Conservation (phyloP, 306 rosid genomes). For the Oemleria cerasiformis region DNA sequence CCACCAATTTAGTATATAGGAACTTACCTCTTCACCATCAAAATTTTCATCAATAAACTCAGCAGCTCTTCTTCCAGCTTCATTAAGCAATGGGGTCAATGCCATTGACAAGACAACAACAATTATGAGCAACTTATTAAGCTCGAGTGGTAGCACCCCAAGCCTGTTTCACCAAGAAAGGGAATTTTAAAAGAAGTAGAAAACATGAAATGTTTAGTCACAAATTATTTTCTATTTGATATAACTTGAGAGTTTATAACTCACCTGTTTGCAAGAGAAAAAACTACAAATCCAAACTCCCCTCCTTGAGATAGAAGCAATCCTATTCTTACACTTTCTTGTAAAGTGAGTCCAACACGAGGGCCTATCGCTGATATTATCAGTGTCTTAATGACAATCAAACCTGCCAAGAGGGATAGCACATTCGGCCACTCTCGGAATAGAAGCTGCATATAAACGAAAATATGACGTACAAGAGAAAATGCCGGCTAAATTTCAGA, state of each 20-base stretch:
- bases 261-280: constrained; percentile 91
- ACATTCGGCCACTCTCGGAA: constrained; percentile 98
- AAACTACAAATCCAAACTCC: constrained; percentile 91
- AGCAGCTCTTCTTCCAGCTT: constrained; percentile 93
- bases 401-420: constrained; percentile 86
- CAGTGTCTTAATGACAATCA: constrained; percentile 84
- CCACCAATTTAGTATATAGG: not conserved
- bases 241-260: constrained; percentile 9
- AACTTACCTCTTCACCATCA: constrained; percentile 53
- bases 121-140: constrained; percentile 91
- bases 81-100: constrained; percentile 88
- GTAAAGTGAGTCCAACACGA: constrained; percentile 86
- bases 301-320: constrained; percentile 98
- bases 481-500: not conserved
- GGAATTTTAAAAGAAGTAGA: constrained; percentile 23
- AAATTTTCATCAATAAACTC: constrained; percentile 54
- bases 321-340: constrained; percentile 98
- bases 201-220: constrained; percentile 12
- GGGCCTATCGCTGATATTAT: constrained; percentile 97
- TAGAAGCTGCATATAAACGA: constrained; percentile 64
- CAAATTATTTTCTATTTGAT: constrained; percentile 7
- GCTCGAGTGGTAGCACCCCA: constrained; percentile 98
- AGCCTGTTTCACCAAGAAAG: constrained; percentile 60
- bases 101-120: constrained; percentile 99
- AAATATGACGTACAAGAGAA: constrained; percentile 7